Evolutionary conservation across 148 eudicot genomes (phyloP), one percentile per base, ranked within the genome.

Genomic region (Persicaria tinctoria): DNA sequence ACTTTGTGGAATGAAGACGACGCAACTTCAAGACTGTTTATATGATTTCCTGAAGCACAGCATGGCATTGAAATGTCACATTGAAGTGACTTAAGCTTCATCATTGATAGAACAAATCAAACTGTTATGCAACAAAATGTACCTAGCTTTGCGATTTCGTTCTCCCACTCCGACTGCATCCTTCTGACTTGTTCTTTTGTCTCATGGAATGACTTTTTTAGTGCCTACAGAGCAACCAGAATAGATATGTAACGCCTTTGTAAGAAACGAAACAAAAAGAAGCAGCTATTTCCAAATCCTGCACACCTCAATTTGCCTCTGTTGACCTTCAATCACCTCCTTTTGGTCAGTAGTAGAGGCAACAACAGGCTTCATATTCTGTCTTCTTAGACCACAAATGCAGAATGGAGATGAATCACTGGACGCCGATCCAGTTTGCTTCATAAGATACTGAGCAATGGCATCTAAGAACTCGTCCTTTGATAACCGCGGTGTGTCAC

Each of bases 1-100:
- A 95, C 96, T 80, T 89, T 88, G 84, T 95, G 89, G 80, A 92
- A 95, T 68, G 96, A 89, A 64, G 96, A 86, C 49, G 99, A 84
- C 46, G 94, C 91, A 46, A 79, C 91, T 82, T 89, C 92, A 76
- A 95, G 89, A 71, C 87, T 85, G 78, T 81, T 86, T 46, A 93
- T 83, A 73, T 94, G 93, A 75, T 90, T 78, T 64, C 78, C 98
- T 94, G 79, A 75, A 64, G 68, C 41, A 73, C 76, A 27, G 38
- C 74, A 55, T 51, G 62, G n/a, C n/a, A n/a, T n/a, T n/a, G n/a
- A n/a, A n/a, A n/a, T n/a, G n/a, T n/a, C n/a, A 41, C 4, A 69
- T 73, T n/a, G 20, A 57, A 51, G n/a, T 51, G 51, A 75, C 1
- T 32, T 32, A n/a, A 32, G 73, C 70, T 59, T 51, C 20, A 41